These are phyloP conservation scores for Kondoa subrosea DNA, from an alignment of 768 basidiomycete species.

Conservation along the genomic window DNA sequence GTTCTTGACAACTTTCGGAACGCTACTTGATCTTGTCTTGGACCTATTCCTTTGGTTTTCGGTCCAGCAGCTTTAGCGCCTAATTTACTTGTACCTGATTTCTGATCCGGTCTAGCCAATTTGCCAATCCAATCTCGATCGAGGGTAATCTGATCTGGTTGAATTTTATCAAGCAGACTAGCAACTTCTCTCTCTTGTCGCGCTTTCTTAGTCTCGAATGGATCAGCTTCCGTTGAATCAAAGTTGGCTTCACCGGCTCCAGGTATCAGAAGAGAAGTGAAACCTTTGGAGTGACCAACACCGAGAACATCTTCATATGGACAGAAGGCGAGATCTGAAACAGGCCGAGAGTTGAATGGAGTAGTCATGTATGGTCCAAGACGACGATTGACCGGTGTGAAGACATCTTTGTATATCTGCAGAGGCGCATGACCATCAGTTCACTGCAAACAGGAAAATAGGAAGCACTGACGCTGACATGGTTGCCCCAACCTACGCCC, in stretches of 20 bases:
- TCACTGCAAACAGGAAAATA: not conserved
- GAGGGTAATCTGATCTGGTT: slow-evolving; percentile 73
- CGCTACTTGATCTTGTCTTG: slow-evolving; percentile 37
- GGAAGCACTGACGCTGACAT: slow-evolving; percentile 54
- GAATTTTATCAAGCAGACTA: slow-evolving; percentile 80
- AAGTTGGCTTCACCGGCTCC: slow-evolving; percentile 89
- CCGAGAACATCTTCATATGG: slow-evolving; percentile 76
- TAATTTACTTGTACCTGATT: slow-evolving; percentile 50
- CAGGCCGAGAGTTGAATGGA: slow-evolving; percentile 59
- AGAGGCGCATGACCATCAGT: not conserved
- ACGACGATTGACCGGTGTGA: slow-evolving; percentile 1
- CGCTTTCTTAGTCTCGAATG: slow-evolving; percentile 68
- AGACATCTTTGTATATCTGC: slow-evolving; percentile 47
- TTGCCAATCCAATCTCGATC: slow-evolving; percentile 34
- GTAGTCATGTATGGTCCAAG: slow-evolving; percentile 74
- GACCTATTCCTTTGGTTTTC: slow-evolving; percentile 25
- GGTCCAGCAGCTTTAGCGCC: slow-evolving; percentile 36
- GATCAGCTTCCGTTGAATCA: slow-evolving; percentile 83
- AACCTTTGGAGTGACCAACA: slow-evolving; percentile 54
- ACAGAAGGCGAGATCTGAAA: slow-evolving; percentile 60
- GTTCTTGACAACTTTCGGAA: slow-evolving; percentile 60
- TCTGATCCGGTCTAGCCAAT: slow-evolving; percentile 11
- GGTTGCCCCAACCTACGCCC: slow-evolving; percentile 64
- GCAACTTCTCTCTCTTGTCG: slow-evolving; percentile 81
- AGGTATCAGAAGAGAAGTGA: slow-evolving; percentile 75